Percentiles rank a stretch among this genome's conserved stretches.
Conservation (phyloP, 352 stramenopile genomes). For the Synura sp. region DNA sequence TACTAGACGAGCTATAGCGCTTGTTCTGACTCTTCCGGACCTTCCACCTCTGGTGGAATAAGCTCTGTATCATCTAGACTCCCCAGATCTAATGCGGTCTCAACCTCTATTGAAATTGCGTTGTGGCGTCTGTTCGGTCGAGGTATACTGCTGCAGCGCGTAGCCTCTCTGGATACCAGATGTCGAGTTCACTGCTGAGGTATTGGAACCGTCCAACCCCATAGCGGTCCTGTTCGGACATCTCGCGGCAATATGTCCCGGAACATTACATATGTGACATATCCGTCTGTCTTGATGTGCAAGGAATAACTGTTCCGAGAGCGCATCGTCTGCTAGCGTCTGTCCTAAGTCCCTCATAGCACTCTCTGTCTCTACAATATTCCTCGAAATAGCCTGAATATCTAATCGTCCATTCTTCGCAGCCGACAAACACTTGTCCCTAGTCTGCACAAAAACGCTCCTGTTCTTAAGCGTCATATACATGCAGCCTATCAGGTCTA, state of each 20-base stretch:
- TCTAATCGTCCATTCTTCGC: slow-evolving; percentile 2
- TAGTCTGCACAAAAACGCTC: slow-evolving; percentile 2
- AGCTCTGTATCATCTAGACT: not conserved
- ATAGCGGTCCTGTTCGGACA: not conserved
- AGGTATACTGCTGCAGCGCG: too few relatives aligned
- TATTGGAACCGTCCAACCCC: slow-evolving; percentile 15
- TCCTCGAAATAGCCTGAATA: slow-evolving; percentile 1
- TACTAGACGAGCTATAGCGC: not conserved
- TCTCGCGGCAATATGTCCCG: not conserved
- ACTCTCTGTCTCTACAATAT: slow-evolving; percentile 5
- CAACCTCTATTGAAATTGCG: not conserved
- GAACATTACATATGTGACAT: not conserved
- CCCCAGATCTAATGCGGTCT: not conserved
- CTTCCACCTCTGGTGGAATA: too few relatives aligned
- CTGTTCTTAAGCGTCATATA: slow-evolving; percentile 32
- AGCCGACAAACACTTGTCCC: not conserved
- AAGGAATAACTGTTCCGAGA: slow-evolving; percentile 1
- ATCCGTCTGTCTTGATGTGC: not conserved
- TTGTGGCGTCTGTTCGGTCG: not conserved
- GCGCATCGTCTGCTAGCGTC: too few relatives aligned
- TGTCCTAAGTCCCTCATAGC: slow-evolving; percentile 18
- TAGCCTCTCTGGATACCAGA: slow-evolving; percentile 1
- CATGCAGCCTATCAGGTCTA: slow-evolving; percentile 32
- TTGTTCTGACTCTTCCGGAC: too few relatives aligned
- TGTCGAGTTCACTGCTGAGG: slow-evolving; percentile 22